phyloP scores from a whole-genome alignment of 768 basidiomycete species.

The Lentinus tigrinus region DNA sequence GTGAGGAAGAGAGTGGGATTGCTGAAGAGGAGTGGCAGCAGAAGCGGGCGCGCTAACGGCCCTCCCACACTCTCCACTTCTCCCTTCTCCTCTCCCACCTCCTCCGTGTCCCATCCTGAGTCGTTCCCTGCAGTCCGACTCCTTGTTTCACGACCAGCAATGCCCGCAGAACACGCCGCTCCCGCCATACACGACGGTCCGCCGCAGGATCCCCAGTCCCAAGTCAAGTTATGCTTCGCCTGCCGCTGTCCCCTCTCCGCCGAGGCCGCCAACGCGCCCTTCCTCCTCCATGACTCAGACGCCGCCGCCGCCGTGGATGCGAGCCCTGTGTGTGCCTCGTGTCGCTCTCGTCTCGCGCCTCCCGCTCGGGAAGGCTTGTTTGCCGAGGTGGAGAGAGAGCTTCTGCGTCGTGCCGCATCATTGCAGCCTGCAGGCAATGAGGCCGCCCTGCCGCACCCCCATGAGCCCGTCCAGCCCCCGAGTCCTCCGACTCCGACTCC shows the following conservation, averaged over 20 bases:
- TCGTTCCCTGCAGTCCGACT: conserved; percentile 20
- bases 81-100: conserved; percentile 18
- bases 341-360: conserved; percentile 41
- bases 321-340: conserved; percentile 45
- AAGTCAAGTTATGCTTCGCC: conserved; percentile 33
- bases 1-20: background rate
- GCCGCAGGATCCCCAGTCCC: conserved; percentile 27
- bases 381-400: conserved; percentile 31
- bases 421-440: conserved; percentile 31
- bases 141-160: conserved; percentile 29
- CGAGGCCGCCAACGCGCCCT: conserved; percentile 27
- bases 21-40: background rate
- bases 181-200: conserved; percentile 23
- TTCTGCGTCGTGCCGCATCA: conserved; percentile 28
- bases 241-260: conserved; percentile 31
- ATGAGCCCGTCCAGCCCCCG: conserved; percentile 10
- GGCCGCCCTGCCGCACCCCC: conserved; percentile 23
- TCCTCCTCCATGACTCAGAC: conserved; percentile 25
- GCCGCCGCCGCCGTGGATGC: conserved; percentile 26
- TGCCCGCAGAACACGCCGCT: conserved; percentile 52
- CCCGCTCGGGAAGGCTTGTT: conserved; percentile 20
- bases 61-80: conserved; percentile 12
- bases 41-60: background rate
- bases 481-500: conserved; percentile 14
- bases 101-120: conserved; percentile 14